Evolutionary conservation across 805 yeast species (phyloP).

Genomic region (Teunomyces pallodes): DNA sequence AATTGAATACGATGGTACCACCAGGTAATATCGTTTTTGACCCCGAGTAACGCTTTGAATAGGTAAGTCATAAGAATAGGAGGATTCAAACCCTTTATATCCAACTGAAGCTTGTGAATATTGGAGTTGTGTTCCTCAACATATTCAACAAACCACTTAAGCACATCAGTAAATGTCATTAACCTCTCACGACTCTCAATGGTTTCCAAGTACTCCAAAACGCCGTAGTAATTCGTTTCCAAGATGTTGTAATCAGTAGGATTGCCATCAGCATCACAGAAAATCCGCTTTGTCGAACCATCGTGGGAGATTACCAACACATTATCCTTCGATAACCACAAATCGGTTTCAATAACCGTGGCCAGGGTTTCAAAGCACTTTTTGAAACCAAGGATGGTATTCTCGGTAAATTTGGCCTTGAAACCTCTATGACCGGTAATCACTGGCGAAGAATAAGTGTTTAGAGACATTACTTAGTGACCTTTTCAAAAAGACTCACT

Average conservation of each 20-base stretch:
- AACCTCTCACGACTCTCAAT: conserved; percentile 32
- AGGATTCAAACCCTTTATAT: conserved; percentile 40
- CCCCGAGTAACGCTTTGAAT: conserved; percentile 27
- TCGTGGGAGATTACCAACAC: conserved; percentile 42
- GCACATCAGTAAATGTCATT: conserved; percentile 28
- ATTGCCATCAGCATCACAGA: conserved; percentile 32
- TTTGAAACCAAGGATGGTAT: conserved; percentile 36
- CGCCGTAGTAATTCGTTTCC: conserved; percentile 26
- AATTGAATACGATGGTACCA: conserved; percentile 39
- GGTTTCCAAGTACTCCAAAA: conserved; percentile 27
- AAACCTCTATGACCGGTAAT: conserved; percentile 45
- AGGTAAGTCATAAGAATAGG: conserved; percentile 28
- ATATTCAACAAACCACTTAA: conserved; percentile 30
- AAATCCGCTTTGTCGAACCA: conserved; percentile 35
- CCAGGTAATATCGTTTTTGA: conserved; percentile 29
- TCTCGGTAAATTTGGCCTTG: conserved; percentile 39
- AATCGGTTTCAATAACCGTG: conserved; percentile 40
- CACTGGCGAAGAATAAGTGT: conserved; percentile 16
- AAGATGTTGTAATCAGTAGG: conserved; percentile 35
- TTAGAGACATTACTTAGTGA: not conserved
- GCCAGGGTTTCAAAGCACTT: conserved; percentile 39
- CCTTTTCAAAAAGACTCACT: not conserved
- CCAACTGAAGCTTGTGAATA: conserved; percentile 33
- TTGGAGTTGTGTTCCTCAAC: conserved; percentile 15
- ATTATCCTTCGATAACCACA: conserved; percentile 37